Percentiles rank a stretch among this genome's conserved stretches.
phyloP scores from a whole-genome alignment of 2,329 filamentous ascomycete genomes.

The Paraphoma chrysanthemicola region DNA sequence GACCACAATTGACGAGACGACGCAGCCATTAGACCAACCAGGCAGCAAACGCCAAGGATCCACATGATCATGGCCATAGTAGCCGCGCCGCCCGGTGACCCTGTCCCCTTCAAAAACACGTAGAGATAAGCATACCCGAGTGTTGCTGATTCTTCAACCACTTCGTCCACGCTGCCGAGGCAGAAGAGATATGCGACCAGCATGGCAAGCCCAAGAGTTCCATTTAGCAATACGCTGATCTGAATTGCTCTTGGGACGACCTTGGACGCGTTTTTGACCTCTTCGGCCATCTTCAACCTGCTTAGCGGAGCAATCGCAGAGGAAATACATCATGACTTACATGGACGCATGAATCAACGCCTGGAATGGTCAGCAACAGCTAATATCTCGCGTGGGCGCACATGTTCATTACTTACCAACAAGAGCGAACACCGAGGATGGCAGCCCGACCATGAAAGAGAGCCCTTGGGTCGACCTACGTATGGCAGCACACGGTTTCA shows the following conservation, averaged over 20 bases:
- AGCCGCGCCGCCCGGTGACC: conserved; percentile 48
- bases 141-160: conserved; percentile 49
- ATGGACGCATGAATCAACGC: conserved; percentile 47
- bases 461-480: conserved; percentile 49
- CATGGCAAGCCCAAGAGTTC: conserved; percentile 47
- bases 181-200: conserved; percentile 35
- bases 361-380: neutral
- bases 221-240: conserved; percentile 49
- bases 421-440: conserved; percentile 43
- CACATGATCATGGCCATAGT: conserved; percentile 49
- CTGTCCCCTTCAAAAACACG: conserved; percentile 48
- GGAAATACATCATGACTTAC: conserved; percentile 17
- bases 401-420: conserved; percentile 28
- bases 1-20: conserved; percentile 49
- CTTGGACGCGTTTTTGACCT: conserved; percentile 37
- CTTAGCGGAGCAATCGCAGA: neutral
- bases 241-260: conserved; percentile 47
- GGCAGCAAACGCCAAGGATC: conserved; percentile 42
- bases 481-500: too few relatives aligned
- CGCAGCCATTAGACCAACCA: conserved; percentile 45
- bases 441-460: conserved; percentile 51
- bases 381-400: neutral
- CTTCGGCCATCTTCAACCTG: conserved; percentile 29
- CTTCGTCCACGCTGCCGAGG: conserved; percentile 42
- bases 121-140: conserved; percentile 51